Evolutionary conservation across 352 stramenopile genomes (phyloP).

Genomic region (Aphanomyces cochlioides): DNA sequence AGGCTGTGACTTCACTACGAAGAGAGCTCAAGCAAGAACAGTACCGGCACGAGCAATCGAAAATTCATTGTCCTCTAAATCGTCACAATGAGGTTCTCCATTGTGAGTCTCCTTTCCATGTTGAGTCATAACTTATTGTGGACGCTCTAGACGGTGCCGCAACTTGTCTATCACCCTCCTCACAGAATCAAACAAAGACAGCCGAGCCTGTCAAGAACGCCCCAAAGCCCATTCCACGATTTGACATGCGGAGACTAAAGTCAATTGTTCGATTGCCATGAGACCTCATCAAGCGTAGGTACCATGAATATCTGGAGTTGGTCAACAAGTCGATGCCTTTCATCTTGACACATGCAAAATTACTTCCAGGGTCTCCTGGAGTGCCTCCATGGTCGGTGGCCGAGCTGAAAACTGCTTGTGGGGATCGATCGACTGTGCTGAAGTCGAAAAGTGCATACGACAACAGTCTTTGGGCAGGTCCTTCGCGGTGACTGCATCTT

Average conservation of each 20-base stretch:
- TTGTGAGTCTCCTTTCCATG: too few species aligned
- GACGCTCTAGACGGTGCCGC: too few species aligned
- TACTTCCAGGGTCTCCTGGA: constrained; percentile 29
- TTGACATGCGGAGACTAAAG: not conserved
- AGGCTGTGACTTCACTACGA: too few species aligned
- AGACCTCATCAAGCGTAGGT: constrained; percentile 1
- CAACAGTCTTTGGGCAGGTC: constrained; percentile 19
- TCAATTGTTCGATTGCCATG: not conserved
- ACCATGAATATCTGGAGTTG: constrained; percentile 33
- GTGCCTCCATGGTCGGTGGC: constrained; percentile 35
- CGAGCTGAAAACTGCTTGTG: constrained; percentile 28
- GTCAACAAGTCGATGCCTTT: constrained; percentile 34
- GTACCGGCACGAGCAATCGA: too few species aligned
- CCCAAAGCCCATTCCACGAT: not conserved
- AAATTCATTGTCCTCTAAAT: too few species aligned
- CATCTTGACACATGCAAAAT: constrained; percentile 37
- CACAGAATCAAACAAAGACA: too few species aligned
- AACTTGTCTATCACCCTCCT: not conserved
- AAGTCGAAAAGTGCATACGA: not conserved
- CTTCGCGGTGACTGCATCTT: not conserved
- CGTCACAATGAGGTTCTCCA: too few species aligned
- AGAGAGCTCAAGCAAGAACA: too few species aligned
- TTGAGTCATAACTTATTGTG: too few species aligned
- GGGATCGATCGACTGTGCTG: not conserved
- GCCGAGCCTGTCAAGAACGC: too few species aligned